Evolutionary conservation across 768 basidiomycete species (phyloP), one percentile per base, ranked within the genome.

Genomic region (Rhizopogon vulgaris): DNA sequence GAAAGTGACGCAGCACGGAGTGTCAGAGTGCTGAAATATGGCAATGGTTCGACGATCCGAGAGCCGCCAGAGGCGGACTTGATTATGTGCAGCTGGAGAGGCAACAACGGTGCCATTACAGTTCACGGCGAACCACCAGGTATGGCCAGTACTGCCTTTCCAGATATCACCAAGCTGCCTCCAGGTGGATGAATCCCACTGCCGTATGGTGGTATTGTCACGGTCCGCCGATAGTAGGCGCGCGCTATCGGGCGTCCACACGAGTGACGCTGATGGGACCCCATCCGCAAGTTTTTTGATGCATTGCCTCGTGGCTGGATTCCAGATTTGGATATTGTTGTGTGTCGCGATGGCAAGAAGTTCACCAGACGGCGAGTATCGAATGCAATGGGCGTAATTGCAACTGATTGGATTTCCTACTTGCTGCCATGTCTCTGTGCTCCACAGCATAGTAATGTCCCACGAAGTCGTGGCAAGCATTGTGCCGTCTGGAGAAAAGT

Each of bases 11-110:
- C 41, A 42, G 10, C n/a, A 27, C 15, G 27, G 25, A 15, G 3
- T 15, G 2, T 10, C 41, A 11, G 25, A n/a, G 10, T 42, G 41
- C n/a, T 42, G 25, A 25, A 42, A 28, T 42, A 24, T 24, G 2
- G 24, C 22, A 6, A 41, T 41, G 24, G 24, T 41, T 41, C 12
- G 14, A 8, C 6, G 24, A 41, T 41, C 40, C 37, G 34, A 27
- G 8, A 61, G 28, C 14, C 68, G 57, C 67, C 67, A 36, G 38
- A 39, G 38, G 38, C 38, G 38, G 5, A 39, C 38, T 18, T 39
- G 11, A 18, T 10, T 39, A 4, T 39, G 17, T 11, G 10, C 11
- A 39, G 38, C 11, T 22, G 18, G 17, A 5, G 38, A 39, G 11
- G 38, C 38, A 11, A 39, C 10, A 6, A 39, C 17, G 4, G n/a